Percentiles rank a stretch among this genome's conserved stretches.
Conservation (phyloP, 2,329 filamentous ascomycete genomes). For the Xylariales sp. region DNA sequence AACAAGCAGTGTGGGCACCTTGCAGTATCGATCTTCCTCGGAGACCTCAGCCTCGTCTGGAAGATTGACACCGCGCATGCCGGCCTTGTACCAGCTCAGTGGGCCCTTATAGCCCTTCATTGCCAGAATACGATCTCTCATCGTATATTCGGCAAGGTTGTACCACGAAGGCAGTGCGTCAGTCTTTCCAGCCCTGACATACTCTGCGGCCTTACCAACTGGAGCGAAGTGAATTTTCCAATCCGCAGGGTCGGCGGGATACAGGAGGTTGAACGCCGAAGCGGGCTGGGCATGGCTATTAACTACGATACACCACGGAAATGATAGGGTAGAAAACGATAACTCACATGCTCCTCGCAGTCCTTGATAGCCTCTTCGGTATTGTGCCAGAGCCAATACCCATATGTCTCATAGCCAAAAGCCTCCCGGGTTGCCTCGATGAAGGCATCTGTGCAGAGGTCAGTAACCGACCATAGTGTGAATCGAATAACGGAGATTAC, state of each 20-base stretch:
- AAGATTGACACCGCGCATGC: conserved; percentile 9
- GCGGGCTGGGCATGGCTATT: conserved; percentile 5
- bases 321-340: neutral
- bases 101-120: conserved; percentile 6
- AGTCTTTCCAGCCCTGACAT: conserved; percentile 1
- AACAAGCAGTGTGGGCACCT: conserved; percentile 7
- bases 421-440: neutral
- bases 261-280: conserved; percentile 10
- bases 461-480: neutral
- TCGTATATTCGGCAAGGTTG: conserved; percentile 8
- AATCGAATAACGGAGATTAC: neutral
- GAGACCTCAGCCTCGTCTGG: conserved; percentile 5
- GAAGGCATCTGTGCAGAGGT: conserved; percentile 6
- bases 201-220: conserved; percentile 5
- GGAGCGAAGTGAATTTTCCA: conserved; percentile 10
- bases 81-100: conserved; percentile 11
- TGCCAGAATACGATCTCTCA: conserved; percentile 6
- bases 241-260: conserved; percentile 7
- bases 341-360: conserved; percentile 11
- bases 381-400: conserved; percentile 13
- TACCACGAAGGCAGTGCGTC: conserved; percentile 10
- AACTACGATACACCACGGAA: neutral
- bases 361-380: conserved; percentile 10
- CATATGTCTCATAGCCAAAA: conserved; percentile 10
- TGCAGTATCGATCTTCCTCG: conserved; percentile 5